phyloP scores from a whole-genome alignment of 768 basidiomycete genomes.

The Sporobolomyces phaffii region DNA sequence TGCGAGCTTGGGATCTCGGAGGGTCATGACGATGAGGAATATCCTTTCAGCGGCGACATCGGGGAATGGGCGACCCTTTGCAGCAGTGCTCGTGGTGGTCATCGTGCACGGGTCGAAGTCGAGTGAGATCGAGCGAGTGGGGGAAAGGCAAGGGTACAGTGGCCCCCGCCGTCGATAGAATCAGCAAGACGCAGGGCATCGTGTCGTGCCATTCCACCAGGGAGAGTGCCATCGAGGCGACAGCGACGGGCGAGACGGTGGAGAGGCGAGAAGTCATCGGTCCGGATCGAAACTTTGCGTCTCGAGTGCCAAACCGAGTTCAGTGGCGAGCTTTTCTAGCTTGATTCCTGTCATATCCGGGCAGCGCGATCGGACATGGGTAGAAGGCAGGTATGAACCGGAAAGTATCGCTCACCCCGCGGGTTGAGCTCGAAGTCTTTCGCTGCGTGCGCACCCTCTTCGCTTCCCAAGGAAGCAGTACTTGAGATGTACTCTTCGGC shows the following conservation, averaged over 20 bases:
- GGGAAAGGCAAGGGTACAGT: neutral
- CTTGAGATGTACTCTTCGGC: too few relatives aligned
- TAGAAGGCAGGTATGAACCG: too few relatives aligned
- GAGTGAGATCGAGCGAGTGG: neutral
- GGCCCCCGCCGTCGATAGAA: neutral
- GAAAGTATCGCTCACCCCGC: too few relatives aligned
- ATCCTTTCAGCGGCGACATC: neutral
- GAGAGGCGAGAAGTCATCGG: neutral
- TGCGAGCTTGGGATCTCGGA: neutral
- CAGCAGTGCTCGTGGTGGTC: neutral
- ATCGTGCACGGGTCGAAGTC: neutral
- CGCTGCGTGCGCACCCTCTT: too few relatives aligned
- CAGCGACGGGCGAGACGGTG: neutral
- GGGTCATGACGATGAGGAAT: slow-evolving; percentile 10
- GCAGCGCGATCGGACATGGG: too few relatives aligned
- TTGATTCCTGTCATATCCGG: too few relatives aligned
- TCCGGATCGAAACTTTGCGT: slow-evolving; percentile 8
- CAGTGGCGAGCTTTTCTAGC: too few relatives aligned
- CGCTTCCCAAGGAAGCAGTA: too few relatives aligned
- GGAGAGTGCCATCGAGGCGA: too few relatives aligned
- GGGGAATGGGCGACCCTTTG: neutral
- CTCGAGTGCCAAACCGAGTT: too few relatives aligned
- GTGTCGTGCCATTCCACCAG: neutral
- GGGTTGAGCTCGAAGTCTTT: too few relatives aligned
- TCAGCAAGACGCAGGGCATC: neutral